Evolutionary conservation across 768 basidiomycete species (phyloP).

Genomic region (Paxillus ammoniavirescens): DNA sequence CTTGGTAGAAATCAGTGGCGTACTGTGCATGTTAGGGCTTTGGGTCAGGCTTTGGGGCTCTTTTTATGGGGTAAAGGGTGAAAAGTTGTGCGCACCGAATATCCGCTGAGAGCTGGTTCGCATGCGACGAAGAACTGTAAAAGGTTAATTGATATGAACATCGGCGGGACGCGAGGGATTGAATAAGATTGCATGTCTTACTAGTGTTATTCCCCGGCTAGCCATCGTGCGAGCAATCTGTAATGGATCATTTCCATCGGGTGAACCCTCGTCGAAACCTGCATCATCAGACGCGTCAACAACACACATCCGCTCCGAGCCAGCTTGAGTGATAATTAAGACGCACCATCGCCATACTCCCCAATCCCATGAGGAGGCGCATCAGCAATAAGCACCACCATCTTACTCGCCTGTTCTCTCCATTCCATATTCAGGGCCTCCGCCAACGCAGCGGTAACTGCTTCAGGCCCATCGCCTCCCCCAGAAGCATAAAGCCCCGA

Average conservation of each 20-base stretch:
- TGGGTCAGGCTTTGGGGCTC: slow-evolving; percentile 7
- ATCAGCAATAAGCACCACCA: slow-evolving; percentile 96
- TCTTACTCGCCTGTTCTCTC: slow-evolving; percentile 86
- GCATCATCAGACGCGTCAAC: slow-evolving; percentile 10
- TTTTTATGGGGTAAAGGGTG: slow-evolving; percentile 15
- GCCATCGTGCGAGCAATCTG: slow-evolving; percentile 90
- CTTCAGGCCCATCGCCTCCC: slow-evolving; percentile 95
- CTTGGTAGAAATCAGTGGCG: slow-evolving; percentile 93
- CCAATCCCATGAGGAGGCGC: slow-evolving; percentile 98
- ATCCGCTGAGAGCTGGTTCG: slow-evolving; percentile 92
- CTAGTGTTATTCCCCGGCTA: slow-evolving; percentile 83
- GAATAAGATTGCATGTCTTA: slow-evolving; percentile 37
- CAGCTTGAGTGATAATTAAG: neutral
- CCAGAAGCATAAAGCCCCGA: slow-evolving; percentile 85
- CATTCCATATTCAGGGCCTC: slow-evolving; percentile 90
- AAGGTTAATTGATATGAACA: slow-evolving; percentile 7
- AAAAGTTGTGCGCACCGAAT: slow-evolving; percentile 56
- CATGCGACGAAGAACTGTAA: slow-evolving; percentile 97
- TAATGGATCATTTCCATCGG: slow-evolving; percentile 90
- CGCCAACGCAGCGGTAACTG: slow-evolving; percentile 89
- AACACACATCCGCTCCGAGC: slow-evolving; percentile 5
- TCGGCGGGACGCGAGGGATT: neutral
- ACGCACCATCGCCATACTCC: slow-evolving; percentile 91
- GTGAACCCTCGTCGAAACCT: slow-evolving; percentile 94
- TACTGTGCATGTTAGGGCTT: slow-evolving; percentile 46